These are phyloP conservation scores for Cladosporium sp. DNA, from an alignment of 2,329 filamentous ascomycete genomes.

Conservation along the genomic window DNA sequence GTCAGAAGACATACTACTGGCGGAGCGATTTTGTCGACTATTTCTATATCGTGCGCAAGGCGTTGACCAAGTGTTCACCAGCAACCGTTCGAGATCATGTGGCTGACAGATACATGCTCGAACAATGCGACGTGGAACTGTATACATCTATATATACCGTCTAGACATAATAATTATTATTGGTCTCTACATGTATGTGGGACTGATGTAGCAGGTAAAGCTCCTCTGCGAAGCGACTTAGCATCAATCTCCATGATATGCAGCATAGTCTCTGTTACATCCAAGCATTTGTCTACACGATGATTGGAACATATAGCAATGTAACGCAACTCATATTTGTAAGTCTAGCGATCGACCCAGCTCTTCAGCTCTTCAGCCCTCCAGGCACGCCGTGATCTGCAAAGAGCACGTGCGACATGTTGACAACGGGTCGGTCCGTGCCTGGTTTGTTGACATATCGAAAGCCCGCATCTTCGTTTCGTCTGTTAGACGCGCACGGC, in stretches of 20 bases:
- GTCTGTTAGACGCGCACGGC: constrained; percentile 1
- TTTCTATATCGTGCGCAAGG: no score
- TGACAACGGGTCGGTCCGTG: neutral
- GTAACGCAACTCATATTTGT: neutral
- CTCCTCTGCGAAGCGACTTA: neutral
- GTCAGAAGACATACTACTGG: no score
- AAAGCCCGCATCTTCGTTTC: constrained; percentile 5
- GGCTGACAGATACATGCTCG: neutral
- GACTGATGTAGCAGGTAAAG: neutral
- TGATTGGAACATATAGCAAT: neutral
- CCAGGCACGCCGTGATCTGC: neutral
- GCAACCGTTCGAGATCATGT: no score
- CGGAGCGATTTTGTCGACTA: no score
- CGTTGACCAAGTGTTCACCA: no score
- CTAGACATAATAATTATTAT: neutral
- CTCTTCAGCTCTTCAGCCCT: neutral
- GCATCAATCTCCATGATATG: neutral
- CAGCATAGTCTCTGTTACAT: neutral
- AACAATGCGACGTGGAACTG: neutral
- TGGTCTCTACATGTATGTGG: neutral
- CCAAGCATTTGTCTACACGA: no score
- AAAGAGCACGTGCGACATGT: neutral
- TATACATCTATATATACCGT: neutral
- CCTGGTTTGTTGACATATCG: constrained; percentile 8
- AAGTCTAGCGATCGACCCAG: neutral